Evolutionary conservation across 805 yeast genomes (phyloP).

Genomic region (Kregervanrija delftensis): DNA sequence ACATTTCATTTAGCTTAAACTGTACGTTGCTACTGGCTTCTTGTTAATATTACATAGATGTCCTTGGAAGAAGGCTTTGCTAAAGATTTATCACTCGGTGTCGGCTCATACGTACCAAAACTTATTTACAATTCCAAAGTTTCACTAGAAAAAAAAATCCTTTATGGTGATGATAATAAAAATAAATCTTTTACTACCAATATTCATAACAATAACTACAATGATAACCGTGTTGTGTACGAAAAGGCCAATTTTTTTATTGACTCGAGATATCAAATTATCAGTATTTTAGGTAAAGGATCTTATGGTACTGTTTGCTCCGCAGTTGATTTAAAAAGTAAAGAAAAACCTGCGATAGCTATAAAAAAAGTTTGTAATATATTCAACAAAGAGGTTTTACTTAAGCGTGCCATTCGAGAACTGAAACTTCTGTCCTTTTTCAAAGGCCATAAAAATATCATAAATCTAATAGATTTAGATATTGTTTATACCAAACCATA

Average conservation of each 20-base stretch:
- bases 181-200: too few species aligned
- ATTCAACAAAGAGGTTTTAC: constrained; percentile 55
- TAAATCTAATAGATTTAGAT: constrained; percentile 68
- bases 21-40: too few species aligned
- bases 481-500: constrained; percentile 57
- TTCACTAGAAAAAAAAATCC: too few species aligned
- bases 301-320: constrained; percentile 84
- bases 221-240: constrained; percentile 26
- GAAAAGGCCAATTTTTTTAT: constrained; percentile 56
- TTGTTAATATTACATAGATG: too few species aligned
- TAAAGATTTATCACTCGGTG: too few species aligned
- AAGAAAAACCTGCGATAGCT: constrained; percentile 44
- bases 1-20: too few species aligned
- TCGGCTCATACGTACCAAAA: too few species aligned
- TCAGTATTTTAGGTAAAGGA: constrained; percentile 67
- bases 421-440: constrained; percentile 73
- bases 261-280: constrained; percentile 52
- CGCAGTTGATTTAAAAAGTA: constrained; percentile 47
- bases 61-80: too few species aligned
- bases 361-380: constrained; percentile 75
- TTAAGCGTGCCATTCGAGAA: constrained; percentile 81
- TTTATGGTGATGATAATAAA: too few species aligned
- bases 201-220: too few species aligned
- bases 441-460: constrained; percentile 80
- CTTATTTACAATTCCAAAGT: too few species aligned